These are phyloP conservation scores for Rhizophora apiculata DNA, from an alignment of 345 rosid species.

Conservation along the genomic window DNA sequence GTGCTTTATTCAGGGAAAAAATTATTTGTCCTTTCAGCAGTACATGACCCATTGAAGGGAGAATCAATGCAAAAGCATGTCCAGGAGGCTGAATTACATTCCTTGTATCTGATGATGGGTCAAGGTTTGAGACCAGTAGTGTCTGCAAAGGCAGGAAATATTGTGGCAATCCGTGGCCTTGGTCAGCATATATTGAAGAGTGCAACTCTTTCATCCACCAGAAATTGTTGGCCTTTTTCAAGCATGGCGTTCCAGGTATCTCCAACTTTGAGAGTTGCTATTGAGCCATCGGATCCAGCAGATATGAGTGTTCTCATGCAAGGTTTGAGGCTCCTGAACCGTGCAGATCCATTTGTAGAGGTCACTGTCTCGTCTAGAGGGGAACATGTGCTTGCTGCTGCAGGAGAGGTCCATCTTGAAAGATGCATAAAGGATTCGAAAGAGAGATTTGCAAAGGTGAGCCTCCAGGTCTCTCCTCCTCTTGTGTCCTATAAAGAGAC, in stretches of 20 bases:
- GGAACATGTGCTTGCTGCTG: slow-evolving; percentile 92
- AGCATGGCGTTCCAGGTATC: slow-evolving; percentile 91
- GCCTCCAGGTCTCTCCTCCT: slow-evolving; percentile 80
- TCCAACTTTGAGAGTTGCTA: slow-evolving; percentile 86
- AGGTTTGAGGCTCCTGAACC: slow-evolving; percentile 81
- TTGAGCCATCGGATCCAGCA: slow-evolving; percentile 90
- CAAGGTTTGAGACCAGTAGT: slow-evolving; percentile 79
- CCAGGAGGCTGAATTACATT: slow-evolving; percentile 82
- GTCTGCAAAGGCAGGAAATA: slow-evolving; percentile 75
- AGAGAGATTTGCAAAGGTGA: slow-evolving; percentile 89
- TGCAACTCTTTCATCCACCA: slow-evolving; percentile 87
- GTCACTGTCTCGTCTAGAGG: slow-evolving; percentile 87
- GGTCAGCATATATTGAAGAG: slow-evolving; percentile 88
- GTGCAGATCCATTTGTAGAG: slow-evolving; percentile 94
- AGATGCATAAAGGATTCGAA: slow-evolving; percentile 84
- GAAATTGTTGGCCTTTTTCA: slow-evolving; percentile 91
- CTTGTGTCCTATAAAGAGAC: slow-evolving; percentile 91
- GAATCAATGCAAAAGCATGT: slow-evolving; percentile 74
- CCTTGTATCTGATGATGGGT: slow-evolving; percentile 95
- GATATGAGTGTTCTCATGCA: slow-evolving; percentile 73
- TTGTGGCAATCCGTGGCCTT: slow-evolving; percentile 89
- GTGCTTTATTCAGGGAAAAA: slow-evolving; percentile 60
- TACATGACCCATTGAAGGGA: slow-evolving; percentile 72
- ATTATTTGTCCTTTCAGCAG: slow-evolving; percentile 71
- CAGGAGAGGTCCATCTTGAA: slow-evolving; percentile 94